These are phyloP conservation scores for Moesziomyces sp. DNA, from an alignment of 1,284 basidiomycete species.

Conservation along the genomic window DNA sequence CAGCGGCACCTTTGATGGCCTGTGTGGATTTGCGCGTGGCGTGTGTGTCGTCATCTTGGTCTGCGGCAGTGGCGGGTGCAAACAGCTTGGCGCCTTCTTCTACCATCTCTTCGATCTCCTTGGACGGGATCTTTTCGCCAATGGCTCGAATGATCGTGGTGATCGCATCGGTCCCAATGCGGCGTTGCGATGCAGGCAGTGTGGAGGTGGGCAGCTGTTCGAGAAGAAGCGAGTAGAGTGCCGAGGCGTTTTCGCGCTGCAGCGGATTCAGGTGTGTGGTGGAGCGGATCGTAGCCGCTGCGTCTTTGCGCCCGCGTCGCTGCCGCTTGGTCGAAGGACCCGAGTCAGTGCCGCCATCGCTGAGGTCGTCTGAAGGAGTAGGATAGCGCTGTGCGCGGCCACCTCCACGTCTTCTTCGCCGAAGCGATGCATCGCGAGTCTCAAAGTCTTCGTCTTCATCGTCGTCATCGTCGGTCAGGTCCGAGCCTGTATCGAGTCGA, in stretches of 20 bases:
- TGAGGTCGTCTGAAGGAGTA: not conserved
- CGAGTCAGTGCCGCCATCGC: not conserved
- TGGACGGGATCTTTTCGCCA: constrained; percentile 38
- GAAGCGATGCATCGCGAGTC: constrained; percentile 1
- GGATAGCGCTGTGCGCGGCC: constrained; percentile 1
- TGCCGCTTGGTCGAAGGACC: constrained; percentile 4
- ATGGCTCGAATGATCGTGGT: constrained; percentile 9
- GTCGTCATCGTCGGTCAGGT: constrained; percentile 13
- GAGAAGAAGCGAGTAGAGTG: constrained; percentile 29
- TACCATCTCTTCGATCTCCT: constrained; percentile 51
- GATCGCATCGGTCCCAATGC: constrained; percentile 18
- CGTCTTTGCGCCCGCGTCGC: constrained; percentile 8
- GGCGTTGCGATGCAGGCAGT: constrained; percentile 13
- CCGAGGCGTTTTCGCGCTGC: constrained; percentile 17
- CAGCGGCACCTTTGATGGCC: constrained; percentile 27
- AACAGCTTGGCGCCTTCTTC: constrained; percentile 43
- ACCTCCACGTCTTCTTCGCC: constrained; percentile 5
- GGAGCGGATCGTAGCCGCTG: constrained; percentile 9
- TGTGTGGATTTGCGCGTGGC: constrained; percentile 17
- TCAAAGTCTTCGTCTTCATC: constrained; percentile 10
- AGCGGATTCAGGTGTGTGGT: constrained; percentile 32
- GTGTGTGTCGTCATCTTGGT: not conserved
- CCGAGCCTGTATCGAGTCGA: constrained; percentile 19
- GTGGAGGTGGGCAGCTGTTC: constrained; percentile 20
- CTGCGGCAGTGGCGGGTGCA: constrained; percentile 21